A percentile compares a stretch with the other conserved stretches of the same genome.
Conservation (phyloP, 306 rosid species). For the Quillaja saponaria region DNA sequence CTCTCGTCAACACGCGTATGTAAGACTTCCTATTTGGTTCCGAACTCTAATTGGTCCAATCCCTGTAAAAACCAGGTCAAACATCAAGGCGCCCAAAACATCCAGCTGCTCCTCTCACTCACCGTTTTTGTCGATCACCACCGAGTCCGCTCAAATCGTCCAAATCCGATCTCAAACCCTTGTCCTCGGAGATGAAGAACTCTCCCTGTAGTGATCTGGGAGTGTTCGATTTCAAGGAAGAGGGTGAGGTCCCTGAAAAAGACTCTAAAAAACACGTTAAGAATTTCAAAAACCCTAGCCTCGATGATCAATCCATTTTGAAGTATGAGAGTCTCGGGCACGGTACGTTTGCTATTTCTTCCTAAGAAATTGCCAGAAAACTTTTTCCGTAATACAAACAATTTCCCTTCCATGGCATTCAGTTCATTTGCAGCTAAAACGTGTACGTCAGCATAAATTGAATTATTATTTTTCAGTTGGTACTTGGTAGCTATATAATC, state of each 20-base stretch:
- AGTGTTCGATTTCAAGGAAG: constrained; percentile 62
- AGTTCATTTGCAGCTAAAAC: neutral
- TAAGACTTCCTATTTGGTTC: constrained; percentile 9
- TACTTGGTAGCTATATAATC: neutral
- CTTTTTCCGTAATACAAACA: neutral
- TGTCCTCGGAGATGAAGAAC: constrained; percentile 45
- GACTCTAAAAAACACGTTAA: constrained; percentile 26
- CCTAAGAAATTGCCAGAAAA: constrained; percentile 17
- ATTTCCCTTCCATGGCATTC: neutral
- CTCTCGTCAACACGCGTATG: neutral
- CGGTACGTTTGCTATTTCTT: too few relatives aligned
- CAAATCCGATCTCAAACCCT: constrained; percentile 28
- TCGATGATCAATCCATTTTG: constrained; percentile 22
- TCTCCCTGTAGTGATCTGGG: constrained; percentile 48
- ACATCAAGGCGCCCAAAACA: constrained; percentile 7
- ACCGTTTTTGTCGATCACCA: constrained; percentile 30
- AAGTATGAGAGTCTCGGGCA: constrained; percentile 33
- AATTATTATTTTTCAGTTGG: neutral
- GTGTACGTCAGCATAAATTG: neutral
- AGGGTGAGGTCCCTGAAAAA: constrained; percentile 48
- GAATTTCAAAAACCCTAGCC: constrained; percentile 44
- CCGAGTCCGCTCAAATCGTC: constrained; percentile 22
- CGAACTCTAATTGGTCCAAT: constrained; percentile 4
- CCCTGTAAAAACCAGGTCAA: constrained; percentile 23
- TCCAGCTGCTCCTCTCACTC: neutral